These are phyloP conservation scores for Blumeria hordei DNA, from an alignment of 2,329 filamentous ascomycete species.

Conservation along the genomic window DNA sequence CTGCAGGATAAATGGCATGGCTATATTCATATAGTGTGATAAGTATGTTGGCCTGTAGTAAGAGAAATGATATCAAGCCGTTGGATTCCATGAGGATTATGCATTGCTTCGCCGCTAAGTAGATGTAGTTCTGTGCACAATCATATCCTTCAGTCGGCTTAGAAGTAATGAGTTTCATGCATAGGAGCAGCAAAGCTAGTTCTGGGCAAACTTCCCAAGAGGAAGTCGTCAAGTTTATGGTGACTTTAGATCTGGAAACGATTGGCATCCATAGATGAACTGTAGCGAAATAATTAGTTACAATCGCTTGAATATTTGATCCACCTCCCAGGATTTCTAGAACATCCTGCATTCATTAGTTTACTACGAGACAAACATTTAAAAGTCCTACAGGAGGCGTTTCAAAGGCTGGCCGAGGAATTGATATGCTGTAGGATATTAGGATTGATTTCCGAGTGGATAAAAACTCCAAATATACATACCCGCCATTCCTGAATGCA, in stretches of 20 bases:
- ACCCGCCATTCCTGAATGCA: conserved; percentile 17
- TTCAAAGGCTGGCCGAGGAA: conserved; percentile 18
- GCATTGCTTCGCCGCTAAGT: conserved; percentile 21
- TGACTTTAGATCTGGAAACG: conserved; percentile 21
- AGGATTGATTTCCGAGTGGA: conserved; percentile 2
- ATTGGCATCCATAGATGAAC: conserved; percentile 25
- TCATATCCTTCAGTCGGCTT: conserved; percentile 16
- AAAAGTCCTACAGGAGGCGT: conserved; percentile 16
- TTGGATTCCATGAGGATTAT: conserved; percentile 18
- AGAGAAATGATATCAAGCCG: conserved; percentile 19
- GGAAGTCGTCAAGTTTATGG: conserved; percentile 17
- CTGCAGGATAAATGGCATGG: conserved; percentile 25
- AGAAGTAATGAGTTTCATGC: conserved; percentile 23
- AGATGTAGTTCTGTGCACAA: conserved; percentile 17
- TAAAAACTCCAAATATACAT: neutral
- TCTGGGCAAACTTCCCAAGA: conserved; percentile 22
- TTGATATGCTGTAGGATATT: conserved; percentile 12
- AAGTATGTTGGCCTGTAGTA: conserved; percentile 22
- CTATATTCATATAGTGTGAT: conserved; percentile 24
- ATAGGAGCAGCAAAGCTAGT: conserved; percentile 22
- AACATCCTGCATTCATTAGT: conserved; percentile 15
- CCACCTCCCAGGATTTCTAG: conserved; percentile 18
- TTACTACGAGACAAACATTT: neutral
- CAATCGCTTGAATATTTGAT: conserved; percentile 16
- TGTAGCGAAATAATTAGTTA: conserved; percentile 20